Evolutionary conservation across 768 basidiomycete genomes (phyloP).

Genomic region (Rhodocollybia butyracea): DNA sequence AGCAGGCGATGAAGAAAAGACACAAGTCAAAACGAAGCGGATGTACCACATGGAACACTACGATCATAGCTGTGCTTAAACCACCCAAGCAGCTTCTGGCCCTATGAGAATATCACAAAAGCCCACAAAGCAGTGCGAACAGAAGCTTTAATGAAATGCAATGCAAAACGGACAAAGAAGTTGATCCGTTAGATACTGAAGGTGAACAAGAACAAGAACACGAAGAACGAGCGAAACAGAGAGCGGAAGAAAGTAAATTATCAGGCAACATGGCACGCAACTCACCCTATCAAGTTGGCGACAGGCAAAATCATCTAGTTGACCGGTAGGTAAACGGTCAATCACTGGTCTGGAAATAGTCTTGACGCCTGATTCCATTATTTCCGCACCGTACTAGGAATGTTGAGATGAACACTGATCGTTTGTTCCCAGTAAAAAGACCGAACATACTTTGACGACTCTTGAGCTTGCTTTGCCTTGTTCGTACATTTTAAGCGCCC

Average conservation of each 20-base stretch:
- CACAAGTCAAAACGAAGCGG: no score
- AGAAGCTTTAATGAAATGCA: no score
- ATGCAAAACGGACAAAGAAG: not conserved
- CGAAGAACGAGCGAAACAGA: not conserved
- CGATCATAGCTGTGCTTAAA: slow-evolving; percentile 1
- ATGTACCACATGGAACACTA: not conserved
- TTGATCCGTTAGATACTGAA: not conserved
- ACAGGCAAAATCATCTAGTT: slow-evolving; percentile 86
- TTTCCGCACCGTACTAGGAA: slow-evolving; percentile 76
- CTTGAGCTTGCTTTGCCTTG: slow-evolving; percentile 80
- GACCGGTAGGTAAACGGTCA: slow-evolving; percentile 69
- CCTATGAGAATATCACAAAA: not conserved
- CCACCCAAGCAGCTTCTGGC: not conserved
- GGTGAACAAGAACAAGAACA: not conserved
- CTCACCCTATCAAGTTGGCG: slow-evolving; percentile 81
- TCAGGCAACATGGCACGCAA: slow-evolving; percentile 12
- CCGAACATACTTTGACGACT: slow-evolving; percentile 69
- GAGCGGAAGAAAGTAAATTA: not conserved
- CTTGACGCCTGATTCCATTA: slow-evolving; percentile 83
- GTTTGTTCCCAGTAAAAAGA: not conserved
- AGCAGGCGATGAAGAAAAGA: no score
- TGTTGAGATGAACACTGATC: slow-evolving; percentile 9
- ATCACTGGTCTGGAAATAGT: slow-evolving; percentile 81
- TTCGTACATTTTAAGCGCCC: slow-evolving; percentile 73
- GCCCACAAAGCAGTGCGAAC: not conserved